phyloP scores from a whole-genome alignment of 1,284 basidiomycete species.

The Cutaneotrichosporon sp. region DNA sequence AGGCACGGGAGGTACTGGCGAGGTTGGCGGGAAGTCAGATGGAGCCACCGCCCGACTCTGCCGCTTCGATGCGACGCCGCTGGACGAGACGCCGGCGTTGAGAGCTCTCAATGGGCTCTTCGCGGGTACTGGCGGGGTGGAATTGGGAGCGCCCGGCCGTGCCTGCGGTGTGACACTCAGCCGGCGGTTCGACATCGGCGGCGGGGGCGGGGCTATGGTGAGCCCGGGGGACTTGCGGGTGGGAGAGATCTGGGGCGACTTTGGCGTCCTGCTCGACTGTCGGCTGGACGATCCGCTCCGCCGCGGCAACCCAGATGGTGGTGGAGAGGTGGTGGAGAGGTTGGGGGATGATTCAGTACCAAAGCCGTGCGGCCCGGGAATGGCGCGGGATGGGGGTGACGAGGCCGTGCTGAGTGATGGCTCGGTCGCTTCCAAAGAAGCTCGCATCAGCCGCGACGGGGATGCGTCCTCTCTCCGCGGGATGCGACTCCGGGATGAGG shows the following conservation, averaged over 20 bases:
- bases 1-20: constrained; percentile 11
- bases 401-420: not conserved
- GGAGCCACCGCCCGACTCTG: not conserved
- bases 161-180: constrained; percentile 5
- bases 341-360: not conserved
- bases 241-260: not conserved
- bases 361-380: not conserved
- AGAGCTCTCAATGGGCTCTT: constrained; percentile 43
- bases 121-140: constrained; percentile 43
- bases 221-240: constrained; percentile 33
- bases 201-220: constrained; percentile 30
- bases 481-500: not conserved
- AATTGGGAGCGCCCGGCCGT: constrained; percentile 8
- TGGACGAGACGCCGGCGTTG: not conserved
- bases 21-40: not conserved
- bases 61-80: not conserved
- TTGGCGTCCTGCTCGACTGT: not conserved
- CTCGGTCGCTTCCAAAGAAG: not conserved
- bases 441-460: not conserved
- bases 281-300: not conserved
- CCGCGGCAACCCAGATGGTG: not conserved
- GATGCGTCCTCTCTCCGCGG: not conserved
- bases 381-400: not conserved
- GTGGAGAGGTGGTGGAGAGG: not conserved
- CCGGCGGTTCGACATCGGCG: constrained; percentile 15